Percentiles rank a stretch among this genome's conserved stretches.
Conservation (phyloP, 306 rosid species). For the Quercus berberidifolia region DNA sequence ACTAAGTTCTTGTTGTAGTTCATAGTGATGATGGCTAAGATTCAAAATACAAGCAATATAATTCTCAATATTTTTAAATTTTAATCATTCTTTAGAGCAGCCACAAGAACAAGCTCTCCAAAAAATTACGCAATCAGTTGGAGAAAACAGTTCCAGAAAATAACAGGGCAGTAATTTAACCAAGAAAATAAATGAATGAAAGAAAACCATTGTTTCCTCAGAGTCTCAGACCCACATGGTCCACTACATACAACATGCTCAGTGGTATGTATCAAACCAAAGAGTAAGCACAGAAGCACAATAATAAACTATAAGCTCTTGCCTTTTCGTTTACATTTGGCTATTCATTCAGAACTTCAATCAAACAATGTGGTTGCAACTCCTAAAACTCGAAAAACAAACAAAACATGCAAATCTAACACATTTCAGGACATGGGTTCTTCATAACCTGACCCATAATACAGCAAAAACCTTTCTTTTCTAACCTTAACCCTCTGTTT, state of each 20-base stretch:
- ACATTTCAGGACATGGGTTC: neutral
- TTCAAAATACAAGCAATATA: too few species aligned
- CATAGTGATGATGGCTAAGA: too few species aligned
- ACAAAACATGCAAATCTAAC: neutral
- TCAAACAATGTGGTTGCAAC: conserved; percentile 14
- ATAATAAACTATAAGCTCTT: neutral
- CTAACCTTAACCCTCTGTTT: neutral
- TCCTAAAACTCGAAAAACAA: neutral
- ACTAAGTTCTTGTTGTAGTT: too few species aligned
- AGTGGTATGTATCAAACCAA: neutral
- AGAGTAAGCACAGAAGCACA: neutral
- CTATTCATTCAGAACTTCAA: neutral
- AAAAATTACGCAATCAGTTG: neutral
- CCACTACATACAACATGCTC: neutral
- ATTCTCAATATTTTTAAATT: too few species aligned
- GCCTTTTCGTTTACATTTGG: neutral
- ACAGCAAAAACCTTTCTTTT: neutral
- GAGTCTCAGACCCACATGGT: neutral
- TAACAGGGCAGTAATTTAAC: neutral
- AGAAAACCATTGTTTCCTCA: neutral
- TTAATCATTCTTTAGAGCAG: too few species aligned
- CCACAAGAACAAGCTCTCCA: too few species aligned
- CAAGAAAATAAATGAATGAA: too few species aligned
- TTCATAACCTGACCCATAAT: neutral
- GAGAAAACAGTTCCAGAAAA: neutral